Evolutionary conservation across 164 flowering plant genomes (phyloP).

Genomic region (Tetracentron sinense): DNA sequence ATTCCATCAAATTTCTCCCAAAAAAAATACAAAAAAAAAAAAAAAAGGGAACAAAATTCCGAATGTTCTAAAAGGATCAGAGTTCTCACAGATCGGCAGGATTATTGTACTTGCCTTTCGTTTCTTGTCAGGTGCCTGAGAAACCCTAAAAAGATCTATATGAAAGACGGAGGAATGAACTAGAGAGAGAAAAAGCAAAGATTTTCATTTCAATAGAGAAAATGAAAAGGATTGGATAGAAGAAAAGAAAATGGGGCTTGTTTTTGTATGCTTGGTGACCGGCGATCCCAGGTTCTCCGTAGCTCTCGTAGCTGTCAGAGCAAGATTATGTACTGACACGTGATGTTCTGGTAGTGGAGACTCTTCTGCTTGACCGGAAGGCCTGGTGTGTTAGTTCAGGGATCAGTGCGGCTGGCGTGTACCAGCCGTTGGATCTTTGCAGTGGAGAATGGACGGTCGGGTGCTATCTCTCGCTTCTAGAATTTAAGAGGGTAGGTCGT

Average conservation of each 20-base stretch:
- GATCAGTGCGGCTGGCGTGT: constrained; percentile 1
- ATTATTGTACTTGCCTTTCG: constrained; percentile 8
- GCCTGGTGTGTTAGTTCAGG: constrained; percentile 9
- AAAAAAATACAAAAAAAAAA: background rate
- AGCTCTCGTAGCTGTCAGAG: constrained; percentile 6
- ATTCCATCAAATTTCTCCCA: background rate
- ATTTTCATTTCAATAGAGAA: background rate
- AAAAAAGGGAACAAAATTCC: background rate
- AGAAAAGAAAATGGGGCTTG: background rate
- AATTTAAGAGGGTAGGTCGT: background rate
- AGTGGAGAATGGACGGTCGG: background rate
- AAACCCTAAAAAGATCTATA: constrained; percentile 1
- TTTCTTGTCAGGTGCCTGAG: constrained; percentile 4
- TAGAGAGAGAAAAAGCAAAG: constrained; percentile 6
- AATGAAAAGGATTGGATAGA: background rate
- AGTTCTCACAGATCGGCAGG: constrained; percentile 1
- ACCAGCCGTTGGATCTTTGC: constrained; percentile 4
- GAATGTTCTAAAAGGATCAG: background rate
- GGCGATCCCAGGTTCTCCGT: constrained; percentile 8
- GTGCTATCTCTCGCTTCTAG: background rate
- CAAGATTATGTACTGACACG: constrained; percentile 1
- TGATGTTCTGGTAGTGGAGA: background rate
- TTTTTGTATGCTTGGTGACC: constrained; percentile 2
- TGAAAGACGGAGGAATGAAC: background rate
- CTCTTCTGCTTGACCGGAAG: constrained; percentile 4